Percentiles rank a stretch among this genome's conserved stretches.
Conservation (phyloP, 352 stramenopile genomes). For the Plasmopara muralis region DNA sequence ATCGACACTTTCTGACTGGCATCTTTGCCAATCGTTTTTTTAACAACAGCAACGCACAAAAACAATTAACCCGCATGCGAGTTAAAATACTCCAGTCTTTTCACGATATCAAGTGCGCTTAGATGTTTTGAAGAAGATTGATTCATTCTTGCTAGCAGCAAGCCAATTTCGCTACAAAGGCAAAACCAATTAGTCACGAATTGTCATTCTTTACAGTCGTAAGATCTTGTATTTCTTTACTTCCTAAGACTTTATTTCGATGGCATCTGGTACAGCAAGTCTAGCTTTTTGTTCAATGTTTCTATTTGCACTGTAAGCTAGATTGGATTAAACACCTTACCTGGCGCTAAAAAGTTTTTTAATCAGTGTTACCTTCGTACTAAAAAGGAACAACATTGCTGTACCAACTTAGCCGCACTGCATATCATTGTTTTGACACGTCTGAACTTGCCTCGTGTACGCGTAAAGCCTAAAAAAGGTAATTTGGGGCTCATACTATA, state of each 20-base stretch:
- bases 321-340: too few relatives aligned
- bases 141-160: slow-evolving; percentile 47
- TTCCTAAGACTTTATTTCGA: slow-evolving; percentile 7
- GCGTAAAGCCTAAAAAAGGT: too few relatives aligned
- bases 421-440: too few relatives aligned
- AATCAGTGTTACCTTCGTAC: too few relatives aligned
- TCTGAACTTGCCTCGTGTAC: too few relatives aligned
- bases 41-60: slow-evolving; percentile 50
- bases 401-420: not conserved
- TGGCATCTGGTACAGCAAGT: not conserved
- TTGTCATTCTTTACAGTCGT: slow-evolving; percentile 67
- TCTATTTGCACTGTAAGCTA: too few relatives aligned
- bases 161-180: slow-evolving; percentile 61
- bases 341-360: too few relatives aligned
- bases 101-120: slow-evolving; percentile 42
- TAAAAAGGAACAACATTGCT: not conserved
- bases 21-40: not conserved
- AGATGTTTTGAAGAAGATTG: slow-evolving; percentile 61
- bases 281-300: not conserved
- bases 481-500: too few relatives aligned
- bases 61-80: slow-evolving; percentile 49
- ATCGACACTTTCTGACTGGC: too few relatives aligned
- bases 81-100: slow-evolving; percentile 54
- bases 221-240: slow-evolving; percentile 28
- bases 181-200: slow-evolving; percentile 81